phyloP scores from a whole-genome alignment of 352 stramenopile genomes.

The Hyphochytrium catenoides region DNA sequence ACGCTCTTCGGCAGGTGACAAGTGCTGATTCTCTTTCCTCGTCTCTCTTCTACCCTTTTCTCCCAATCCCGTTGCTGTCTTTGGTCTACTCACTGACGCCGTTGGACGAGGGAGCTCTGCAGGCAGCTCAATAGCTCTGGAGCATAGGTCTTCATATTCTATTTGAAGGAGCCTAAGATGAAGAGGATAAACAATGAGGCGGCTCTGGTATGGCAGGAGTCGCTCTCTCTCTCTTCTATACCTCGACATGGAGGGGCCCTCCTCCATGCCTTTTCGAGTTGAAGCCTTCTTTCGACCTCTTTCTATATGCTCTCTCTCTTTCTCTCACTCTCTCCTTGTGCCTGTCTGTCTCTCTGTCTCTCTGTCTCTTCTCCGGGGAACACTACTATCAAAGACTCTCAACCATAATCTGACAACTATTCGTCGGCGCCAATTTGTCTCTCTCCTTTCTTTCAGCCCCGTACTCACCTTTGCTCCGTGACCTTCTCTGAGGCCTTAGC shows the following conservation, averaged over 20 bases:
- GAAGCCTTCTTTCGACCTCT: constrained; percentile 1
- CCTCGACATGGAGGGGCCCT: constrained; percentile 4
- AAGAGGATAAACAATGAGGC: neutral
- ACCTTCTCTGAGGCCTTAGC: constrained; percentile 33
- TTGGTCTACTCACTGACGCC: too few relatives aligned
- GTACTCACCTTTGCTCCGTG: constrained; percentile 32
- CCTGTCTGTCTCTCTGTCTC: constrained; percentile 32
- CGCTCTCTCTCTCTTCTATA: constrained; percentile 18
- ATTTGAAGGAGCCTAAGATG: constrained; percentile 11
- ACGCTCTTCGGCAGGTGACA: too few relatives aligned
- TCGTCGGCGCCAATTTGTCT: neutral
- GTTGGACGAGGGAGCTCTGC: too few relatives aligned
- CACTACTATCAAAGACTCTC: too few relatives aligned
- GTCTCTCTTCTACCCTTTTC: too few relatives aligned
- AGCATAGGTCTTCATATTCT: too few relatives aligned
- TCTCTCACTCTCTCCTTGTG: constrained; percentile 8
- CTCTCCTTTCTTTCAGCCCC: neutral
- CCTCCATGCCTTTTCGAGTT: constrained; percentile 3
- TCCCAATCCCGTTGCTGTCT: too few relatives aligned
- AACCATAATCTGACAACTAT: neutral
- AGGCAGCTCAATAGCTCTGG: too few relatives aligned
- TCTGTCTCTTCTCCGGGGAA: too few relatives aligned
- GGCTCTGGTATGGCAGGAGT: constrained; percentile 16
- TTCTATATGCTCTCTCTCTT: neutral
- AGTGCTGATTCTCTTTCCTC: too few relatives aligned